Evolutionary conservation across 306 rosid species (phyloP), one percentile per base, ranked within the genome.

Genomic region (Calophaca sinica): DNA sequence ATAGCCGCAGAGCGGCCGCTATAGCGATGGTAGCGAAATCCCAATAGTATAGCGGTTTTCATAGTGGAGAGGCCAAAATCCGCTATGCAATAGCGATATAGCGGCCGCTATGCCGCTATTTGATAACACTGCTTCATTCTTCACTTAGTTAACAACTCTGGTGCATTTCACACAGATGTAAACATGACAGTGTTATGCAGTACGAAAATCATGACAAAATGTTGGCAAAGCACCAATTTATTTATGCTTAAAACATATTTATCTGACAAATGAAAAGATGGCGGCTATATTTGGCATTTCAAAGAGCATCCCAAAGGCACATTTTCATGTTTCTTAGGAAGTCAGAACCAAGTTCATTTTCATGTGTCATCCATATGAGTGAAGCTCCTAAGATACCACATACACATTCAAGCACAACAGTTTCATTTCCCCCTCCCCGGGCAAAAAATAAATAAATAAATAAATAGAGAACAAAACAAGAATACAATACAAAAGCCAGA

Each of bases 361-460:
- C 14, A 55, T 28, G 42, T 7, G 15, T 2, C 60, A 68, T 39
- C 9, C 8, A 15, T n/a, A n/a, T 33, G 44, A 54, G 48, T 1
- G 53, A 71, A 60, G 26, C 62, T 74, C 79, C 62, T 10, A 74
- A 14, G 39, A 54, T 61, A 12, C 54, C 42, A 55, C 29, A 6
- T 28, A 61, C 9, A 72, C 9, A 55, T 72, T 57, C 33, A 72
- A 54, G 9, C 66, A 70, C 53, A 39, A 54, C 36, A 71, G 39
- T 29, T 31, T 59, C 64, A 10, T 2, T n/a, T n/a, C n/a, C n/a
- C n/a, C n/a, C n/a, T n/a, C n/a, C n/a, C n/a, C n/a, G n/a, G n/a
- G n/a, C n/a, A n/a, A n/a, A n/a, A n/a, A n/a, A n/a, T n/a, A n/a
- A n/a, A n/a, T n/a, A n/a, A n/a, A n/a, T n/a, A n/a, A n/a, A n/a